These are phyloP conservation scores for Tubosaeta brunneosetosa DNA, from an alignment of 768 basidiomycete genomes.

Conservation along the genomic window DNA sequence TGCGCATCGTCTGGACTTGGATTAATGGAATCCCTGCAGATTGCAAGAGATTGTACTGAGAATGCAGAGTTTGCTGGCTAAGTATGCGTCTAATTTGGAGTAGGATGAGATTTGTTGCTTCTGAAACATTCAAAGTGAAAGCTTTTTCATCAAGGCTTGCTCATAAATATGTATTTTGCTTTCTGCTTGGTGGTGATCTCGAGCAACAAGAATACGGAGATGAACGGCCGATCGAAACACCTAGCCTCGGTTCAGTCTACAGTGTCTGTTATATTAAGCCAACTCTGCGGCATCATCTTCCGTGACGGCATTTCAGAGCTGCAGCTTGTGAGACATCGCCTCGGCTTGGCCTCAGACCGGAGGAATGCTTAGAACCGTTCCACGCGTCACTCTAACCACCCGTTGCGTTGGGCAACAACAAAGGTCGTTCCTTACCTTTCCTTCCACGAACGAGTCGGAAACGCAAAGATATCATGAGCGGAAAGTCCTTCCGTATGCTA, in stretches of 20 bases:
- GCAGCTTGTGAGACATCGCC: neutral
- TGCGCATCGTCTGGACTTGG: neutral
- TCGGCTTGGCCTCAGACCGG: neutral
- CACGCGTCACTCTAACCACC: slow-evolving; percentile 2
- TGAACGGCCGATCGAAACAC: slow-evolving; percentile 11
- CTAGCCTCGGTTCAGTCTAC: neutral
- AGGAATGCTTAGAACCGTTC: slow-evolving; percentile 19
- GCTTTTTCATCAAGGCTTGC: slow-evolving; percentile 7
- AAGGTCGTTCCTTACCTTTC: slow-evolving; percentile 45
- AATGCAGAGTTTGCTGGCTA: slow-evolving; percentile 47
- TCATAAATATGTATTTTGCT: neutral
- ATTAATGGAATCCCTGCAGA: slow-evolving; percentile 33
- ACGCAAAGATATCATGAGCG: slow-evolving; percentile 72
- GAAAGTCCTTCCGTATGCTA: slow-evolving; percentile 84
- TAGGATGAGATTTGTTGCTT: slow-evolving; percentile 8
- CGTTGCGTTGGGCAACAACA: slow-evolving; percentile 1
- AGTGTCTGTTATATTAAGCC: neutral
- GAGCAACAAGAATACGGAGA: slow-evolving; percentile 9
- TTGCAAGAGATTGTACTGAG: slow-evolving; percentile 64
- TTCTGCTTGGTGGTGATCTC: neutral
- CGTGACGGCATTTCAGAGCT: neutral
- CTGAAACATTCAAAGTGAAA: slow-evolving; percentile 19
- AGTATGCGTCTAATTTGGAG: slow-evolving; percentile 14
- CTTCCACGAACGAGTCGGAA: slow-evolving; percentile 38
- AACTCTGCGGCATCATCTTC: neutral